Conservation (phyloP, 164 flowering plant species). For the Magnolia kwangsiensis region DNA sequence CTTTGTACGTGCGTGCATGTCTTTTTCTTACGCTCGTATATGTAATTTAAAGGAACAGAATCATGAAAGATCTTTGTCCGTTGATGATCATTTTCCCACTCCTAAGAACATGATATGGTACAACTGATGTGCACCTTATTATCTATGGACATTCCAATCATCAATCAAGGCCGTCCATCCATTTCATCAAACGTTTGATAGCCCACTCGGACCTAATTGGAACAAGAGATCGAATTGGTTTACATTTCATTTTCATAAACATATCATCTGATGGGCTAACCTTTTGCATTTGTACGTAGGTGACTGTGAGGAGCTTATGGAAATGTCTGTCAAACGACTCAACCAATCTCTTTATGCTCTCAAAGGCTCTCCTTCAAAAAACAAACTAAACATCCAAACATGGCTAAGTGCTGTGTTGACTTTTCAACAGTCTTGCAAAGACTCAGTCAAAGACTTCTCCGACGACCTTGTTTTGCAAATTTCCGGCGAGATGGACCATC, state of each 20-base stretch:
- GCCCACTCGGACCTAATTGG: neutral
- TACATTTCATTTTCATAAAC: neutral
- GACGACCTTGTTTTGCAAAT: slow-evolving; percentile 7
- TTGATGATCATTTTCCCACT: no score
- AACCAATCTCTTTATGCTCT: slow-evolving; percentile 40
- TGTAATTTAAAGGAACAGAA: no score
- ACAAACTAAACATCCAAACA: slow-evolving; percentile 45
- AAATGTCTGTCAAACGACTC: slow-evolving; percentile 37
- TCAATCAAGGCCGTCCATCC: neutral
- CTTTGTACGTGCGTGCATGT: no score
- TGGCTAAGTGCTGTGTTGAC: slow-evolving; percentile 56
- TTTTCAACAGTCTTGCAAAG: slow-evolving; percentile 46
- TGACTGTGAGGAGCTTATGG: slow-evolving; percentile 37
- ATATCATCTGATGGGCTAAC: neutral
- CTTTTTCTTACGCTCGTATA: no score
- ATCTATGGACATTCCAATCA: neutral
- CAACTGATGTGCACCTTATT: neutral
- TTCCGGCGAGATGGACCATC: slow-evolving; percentile 33
- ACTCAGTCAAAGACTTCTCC: slow-evolving; percentile 16
- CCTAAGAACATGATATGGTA: no score
- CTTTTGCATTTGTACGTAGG: slow-evolving; percentile 17
- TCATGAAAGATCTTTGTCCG: no score
- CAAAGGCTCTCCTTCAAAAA: slow-evolving; percentile 17
- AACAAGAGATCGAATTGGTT: neutral
- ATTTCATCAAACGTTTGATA: neutral